A percentile compares a stretch with the other conserved stretches of the same genome.
phyloP scores from a whole-genome alignment of 2,329 filamentous ascomycete genomes.

The Chaetomiaceae sp. region DNA sequence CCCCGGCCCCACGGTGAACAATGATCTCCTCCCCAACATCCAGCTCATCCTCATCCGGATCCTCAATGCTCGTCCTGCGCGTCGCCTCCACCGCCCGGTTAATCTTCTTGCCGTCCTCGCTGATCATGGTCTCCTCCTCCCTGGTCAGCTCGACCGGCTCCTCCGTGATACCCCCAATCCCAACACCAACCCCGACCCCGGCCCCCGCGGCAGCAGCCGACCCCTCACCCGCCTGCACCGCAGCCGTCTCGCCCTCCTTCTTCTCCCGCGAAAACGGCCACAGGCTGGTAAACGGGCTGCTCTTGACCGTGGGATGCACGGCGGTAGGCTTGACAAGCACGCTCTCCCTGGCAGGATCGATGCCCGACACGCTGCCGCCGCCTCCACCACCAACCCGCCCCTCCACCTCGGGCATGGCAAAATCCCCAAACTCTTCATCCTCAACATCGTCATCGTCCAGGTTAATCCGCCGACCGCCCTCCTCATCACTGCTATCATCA shows the following conservation, averaged over 20 bases:
- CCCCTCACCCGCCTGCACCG: constrained; percentile 25
- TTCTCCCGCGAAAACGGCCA: constrained; percentile 52
- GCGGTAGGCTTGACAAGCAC: constrained; percentile 52
- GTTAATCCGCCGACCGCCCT: constrained; percentile 44
- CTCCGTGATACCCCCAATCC: constrained; percentile 26
- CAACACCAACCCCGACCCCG: no score
- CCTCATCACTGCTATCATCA: constrained; percentile 32
- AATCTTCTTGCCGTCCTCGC: constrained; percentile 41
- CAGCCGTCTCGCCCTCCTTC: constrained; percentile 30
- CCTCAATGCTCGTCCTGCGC: constrained; percentile 54
- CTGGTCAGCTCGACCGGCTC: constrained; percentile 24
- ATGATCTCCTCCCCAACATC: constrained; percentile 24
- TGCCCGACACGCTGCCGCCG: constrained; percentile 17
- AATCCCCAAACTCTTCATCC: constrained; percentile 64
- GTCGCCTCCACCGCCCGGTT: constrained; percentile 47
- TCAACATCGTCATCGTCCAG: constrained; percentile 49
- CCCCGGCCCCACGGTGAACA: constrained; percentile 12
- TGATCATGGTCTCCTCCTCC: constrained; percentile 26
- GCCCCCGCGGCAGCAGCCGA: not conserved
- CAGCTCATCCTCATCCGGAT: constrained; percentile 50
- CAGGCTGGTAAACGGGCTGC: constrained; percentile 43
- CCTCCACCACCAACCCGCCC: not conserved
- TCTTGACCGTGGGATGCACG: constrained; percentile 41
- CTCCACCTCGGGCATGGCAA: constrained; percentile 57
- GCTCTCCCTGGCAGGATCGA: constrained; percentile 33